Percentiles rank a stretch among this genome's conserved stretches.
Conservation (phyloP, 1,284 basidiomycete species). For the Cerioporus squamosus region DNA sequence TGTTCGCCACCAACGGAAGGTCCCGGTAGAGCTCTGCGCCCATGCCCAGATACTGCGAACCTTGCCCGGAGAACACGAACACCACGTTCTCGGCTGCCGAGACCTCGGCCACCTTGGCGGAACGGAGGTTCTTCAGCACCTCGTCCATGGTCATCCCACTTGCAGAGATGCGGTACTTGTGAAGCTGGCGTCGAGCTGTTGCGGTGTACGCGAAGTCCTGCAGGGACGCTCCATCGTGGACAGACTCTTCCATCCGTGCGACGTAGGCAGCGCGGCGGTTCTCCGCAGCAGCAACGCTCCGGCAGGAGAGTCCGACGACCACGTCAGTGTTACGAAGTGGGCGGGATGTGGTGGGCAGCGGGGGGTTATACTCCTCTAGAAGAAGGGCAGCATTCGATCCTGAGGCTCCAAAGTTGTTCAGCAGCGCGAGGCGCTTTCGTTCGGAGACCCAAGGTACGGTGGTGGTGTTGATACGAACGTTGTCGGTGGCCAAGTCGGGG, state of each 20-base stretch:
- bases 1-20: constrained; percentile 47
- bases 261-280: constrained; percentile 51
- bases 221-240: constrained; percentile 36
- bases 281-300: constrained; percentile 50
- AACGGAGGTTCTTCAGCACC: constrained; percentile 47
- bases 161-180: constrained; percentile 55
- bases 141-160: constrained; percentile 46
- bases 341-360: neutral
- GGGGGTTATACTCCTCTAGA: constrained; percentile 51
- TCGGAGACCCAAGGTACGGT: constrained; percentile 46
- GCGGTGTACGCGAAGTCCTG: constrained; percentile 64
- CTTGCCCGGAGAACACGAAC: constrained; percentile 77
- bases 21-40: constrained; percentile 56
- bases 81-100: constrained; percentile 40
- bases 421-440: constrained; percentile 52
- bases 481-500: constrained; percentile 49
- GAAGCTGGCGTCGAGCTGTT: constrained; percentile 64
- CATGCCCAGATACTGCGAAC: constrained; percentile 70
- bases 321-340: constrained; percentile 15
- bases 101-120: constrained; percentile 39
- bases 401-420: constrained; percentile 78
- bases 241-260: constrained; percentile 44
- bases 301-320: constrained; percentile 66
- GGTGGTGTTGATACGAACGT: constrained; percentile 51
- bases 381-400: constrained; percentile 70